These are phyloP conservation scores for Aegilops umbellulata DNA, from an alignment of 176 grass and related monocot genomes.

Conservation along the genomic window DNA sequence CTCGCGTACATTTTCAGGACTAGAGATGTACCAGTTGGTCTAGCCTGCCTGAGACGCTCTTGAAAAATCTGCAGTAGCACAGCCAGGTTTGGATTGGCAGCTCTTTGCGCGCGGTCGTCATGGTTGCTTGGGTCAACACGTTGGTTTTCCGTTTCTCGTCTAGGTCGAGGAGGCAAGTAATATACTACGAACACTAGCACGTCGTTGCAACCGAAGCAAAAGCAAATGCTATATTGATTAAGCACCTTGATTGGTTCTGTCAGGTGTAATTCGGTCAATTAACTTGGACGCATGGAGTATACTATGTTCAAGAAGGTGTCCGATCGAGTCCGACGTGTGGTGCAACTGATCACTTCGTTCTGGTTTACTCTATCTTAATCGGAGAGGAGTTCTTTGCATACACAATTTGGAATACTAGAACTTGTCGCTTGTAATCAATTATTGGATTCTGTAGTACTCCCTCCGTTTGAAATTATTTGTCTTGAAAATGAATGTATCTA, in stretches of 20 bases:
- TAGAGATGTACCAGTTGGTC: background rate
- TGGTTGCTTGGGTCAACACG: no score
- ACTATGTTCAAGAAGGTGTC: background rate
- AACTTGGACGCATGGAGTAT: background rate
- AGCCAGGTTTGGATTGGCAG: no score
- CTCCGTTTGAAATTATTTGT: no score
- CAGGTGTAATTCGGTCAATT: background rate
- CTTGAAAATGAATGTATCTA: no score
- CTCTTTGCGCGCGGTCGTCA: no score
- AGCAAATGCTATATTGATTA: background rate
- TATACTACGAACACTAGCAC: background rate
- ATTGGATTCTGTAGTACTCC: background rate
- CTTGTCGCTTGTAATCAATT: background rate
- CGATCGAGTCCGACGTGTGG: background rate
- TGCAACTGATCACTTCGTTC: background rate
- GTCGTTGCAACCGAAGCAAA: background rate
- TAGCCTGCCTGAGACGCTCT: background rate
- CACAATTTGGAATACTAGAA: background rate
- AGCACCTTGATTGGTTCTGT: background rate
- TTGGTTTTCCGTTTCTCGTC: no score
- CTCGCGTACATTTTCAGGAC: background rate
- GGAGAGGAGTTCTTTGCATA: background rate
- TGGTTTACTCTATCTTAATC: background rate
- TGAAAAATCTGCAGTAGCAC: background rate
- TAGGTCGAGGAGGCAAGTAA: no score